Conservation (phyloP, 2,329 filamentous ascomycete genomes). For the Aspergillus alliaceus region DNA sequence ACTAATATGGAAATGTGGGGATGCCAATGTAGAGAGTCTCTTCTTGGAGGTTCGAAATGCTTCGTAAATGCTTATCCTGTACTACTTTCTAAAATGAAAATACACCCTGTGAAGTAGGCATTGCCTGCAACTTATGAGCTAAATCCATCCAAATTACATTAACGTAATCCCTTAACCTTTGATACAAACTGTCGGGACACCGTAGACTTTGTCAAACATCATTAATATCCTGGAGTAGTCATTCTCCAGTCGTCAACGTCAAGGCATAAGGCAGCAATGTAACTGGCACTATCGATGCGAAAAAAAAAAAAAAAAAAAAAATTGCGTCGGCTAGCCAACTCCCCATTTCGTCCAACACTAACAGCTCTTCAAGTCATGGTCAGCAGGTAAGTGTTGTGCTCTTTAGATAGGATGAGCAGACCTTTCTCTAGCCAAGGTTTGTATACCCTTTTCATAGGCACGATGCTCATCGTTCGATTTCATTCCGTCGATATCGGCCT, state of each 20-base stretch:
- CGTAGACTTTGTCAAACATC: neutral
- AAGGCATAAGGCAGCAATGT: neutral
- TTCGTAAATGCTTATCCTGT: neutral
- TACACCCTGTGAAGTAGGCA: too few species aligned
- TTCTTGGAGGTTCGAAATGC: neutral
- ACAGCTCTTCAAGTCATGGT: neutral
- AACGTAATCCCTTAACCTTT: too few species aligned
- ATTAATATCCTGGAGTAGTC: neutral
- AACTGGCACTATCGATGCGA: too few species aligned
- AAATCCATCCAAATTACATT: neutral
- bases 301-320: too few species aligned
- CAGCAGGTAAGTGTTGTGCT: neutral
- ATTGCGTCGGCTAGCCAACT: neutral
- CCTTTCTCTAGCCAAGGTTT: neutral
- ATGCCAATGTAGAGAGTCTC: neutral
- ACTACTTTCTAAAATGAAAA: too few species aligned
- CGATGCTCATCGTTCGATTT: neutral
- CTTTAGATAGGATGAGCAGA: neutral
- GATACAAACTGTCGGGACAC: neutral
- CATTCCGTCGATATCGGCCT: neutral
- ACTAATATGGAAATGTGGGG: neutral
- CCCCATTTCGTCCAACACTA: neutral
- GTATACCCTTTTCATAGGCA: neutral
- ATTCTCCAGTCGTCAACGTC: neutral
- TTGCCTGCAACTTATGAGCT: neutral